Conservation (phyloP, 2,329 filamentous ascomycete species). For the Bipolaris zeicola region DNA sequence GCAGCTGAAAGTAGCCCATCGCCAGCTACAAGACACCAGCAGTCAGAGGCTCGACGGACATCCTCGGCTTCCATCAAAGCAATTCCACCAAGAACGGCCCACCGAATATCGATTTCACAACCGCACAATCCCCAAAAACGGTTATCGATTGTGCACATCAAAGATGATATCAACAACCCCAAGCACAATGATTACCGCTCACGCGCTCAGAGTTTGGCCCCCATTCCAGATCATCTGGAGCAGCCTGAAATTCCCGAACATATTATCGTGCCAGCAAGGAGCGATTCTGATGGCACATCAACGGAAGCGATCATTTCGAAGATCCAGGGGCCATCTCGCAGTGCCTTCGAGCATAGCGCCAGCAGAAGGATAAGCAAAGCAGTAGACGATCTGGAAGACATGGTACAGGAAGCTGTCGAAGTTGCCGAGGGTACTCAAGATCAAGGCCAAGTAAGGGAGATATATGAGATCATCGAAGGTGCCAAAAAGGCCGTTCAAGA, state of each 20-base stretch:
- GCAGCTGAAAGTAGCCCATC: constrained; percentile 23
- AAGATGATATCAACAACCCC: constrained; percentile 12
- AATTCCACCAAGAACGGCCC: constrained; percentile 6
- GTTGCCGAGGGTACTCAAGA: constrained; percentile 45
- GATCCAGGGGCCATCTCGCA: constrained; percentile 25
- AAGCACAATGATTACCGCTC: constrained; percentile 9
- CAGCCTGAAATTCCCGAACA: constrained; percentile 25
- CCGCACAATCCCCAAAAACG: constrained; percentile 22
- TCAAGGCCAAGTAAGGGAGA: constrained; percentile 43
- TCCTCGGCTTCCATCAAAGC: constrained; percentile 11
- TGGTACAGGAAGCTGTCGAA: constrained; percentile 51
- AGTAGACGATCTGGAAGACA: constrained; percentile 49
- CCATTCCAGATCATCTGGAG: constrained; percentile 34
- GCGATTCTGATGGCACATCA: constrained; percentile 2
- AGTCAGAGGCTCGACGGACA: constrained; percentile 17
- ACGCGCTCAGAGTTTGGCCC: constrained; percentile 28
- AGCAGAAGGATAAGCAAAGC: constrained; percentile 36
- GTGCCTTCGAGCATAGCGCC: constrained; percentile 26
- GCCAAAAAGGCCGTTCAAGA: constrained; percentile 46
- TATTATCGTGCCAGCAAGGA: constrained; percentile 8
- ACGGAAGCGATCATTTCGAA: constrained; percentile 21
- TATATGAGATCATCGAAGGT: constrained; percentile 49
- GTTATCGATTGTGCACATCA: constrained; percentile 19
- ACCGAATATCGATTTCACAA: constrained; percentile 10
- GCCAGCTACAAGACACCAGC: constrained; percentile 19